Conservation (phyloP, 805 yeast genomes). For the Candida verbasci region DNA sequence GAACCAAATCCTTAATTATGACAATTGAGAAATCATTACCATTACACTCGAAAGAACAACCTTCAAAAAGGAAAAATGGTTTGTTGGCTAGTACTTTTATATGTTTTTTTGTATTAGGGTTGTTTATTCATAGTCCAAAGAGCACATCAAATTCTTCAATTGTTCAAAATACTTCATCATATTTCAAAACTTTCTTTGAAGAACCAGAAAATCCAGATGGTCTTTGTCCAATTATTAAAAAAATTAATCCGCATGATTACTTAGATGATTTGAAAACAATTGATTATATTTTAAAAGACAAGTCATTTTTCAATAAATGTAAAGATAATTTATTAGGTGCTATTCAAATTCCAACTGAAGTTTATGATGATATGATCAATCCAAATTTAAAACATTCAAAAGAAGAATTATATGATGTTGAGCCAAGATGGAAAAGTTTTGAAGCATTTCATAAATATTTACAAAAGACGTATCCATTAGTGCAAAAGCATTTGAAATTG, state of each 20-base stretch:
- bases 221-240: constrained; percentile 32
- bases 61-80: no score
- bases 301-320: constrained; percentile 19
- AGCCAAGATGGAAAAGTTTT: constrained; percentile 22
- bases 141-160: background rate
- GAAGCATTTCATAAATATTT: constrained; percentile 27
- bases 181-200: background rate
- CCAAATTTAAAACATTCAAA: constrained; percentile 20
- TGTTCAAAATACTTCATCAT: no score
- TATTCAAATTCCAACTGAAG: constrained; percentile 28
- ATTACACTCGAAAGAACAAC: no score
- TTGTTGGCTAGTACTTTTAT: no score
- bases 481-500: constrained; percentile 27
- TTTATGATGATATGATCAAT: constrained; percentile 26
- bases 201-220: constrained; percentile 21
- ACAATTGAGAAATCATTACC: no score
- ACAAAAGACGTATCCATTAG: constrained; percentile 28
- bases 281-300: constrained; percentile 22
- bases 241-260: constrained; percentile 22
- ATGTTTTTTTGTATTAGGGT: no score
- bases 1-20: no score
- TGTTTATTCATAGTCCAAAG: no score
- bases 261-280: constrained; percentile 18
- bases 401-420: constrained; percentile 23
- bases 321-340: constrained; percentile 22